phyloP scores from a whole-genome alignment of 495 filamentous ascomycete genomes.

The Penicillium maclennaniae region DNA sequence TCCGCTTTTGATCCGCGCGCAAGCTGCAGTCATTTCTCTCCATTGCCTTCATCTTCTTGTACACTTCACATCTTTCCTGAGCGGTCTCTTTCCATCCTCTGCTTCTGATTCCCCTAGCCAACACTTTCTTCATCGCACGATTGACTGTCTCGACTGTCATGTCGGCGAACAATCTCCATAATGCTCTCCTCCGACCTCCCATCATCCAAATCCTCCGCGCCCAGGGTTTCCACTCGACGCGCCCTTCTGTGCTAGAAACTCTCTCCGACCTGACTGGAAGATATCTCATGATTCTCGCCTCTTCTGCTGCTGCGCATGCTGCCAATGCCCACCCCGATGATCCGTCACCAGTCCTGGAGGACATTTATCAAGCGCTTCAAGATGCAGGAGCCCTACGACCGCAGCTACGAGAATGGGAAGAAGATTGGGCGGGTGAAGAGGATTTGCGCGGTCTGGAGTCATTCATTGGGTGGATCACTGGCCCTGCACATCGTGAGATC shows the following conservation, averaged over 20 bases:
- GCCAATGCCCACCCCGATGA: constrained; percentile 48
- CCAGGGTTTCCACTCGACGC: constrained; percentile 73
- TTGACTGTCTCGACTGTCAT: constrained; percentile 18
- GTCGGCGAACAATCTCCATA: constrained; percentile 55
- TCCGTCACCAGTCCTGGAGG: constrained; percentile 56
- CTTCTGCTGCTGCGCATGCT: constrained; percentile 59
- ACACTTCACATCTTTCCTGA: background rate
- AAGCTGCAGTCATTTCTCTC: background rate
- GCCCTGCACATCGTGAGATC: constrained; percentile 68
- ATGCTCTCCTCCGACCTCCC: constrained; percentile 73
- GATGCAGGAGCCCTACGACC: constrained; percentile 68
- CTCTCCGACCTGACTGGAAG: constrained; percentile 69
- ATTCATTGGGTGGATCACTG: constrained; percentile 70
- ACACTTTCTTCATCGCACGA: background rate
- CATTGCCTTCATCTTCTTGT: background rate
- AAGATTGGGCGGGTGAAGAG: constrained; percentile 57
- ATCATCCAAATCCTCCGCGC: constrained; percentile 85
- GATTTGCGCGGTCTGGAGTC: constrained; percentile 70
- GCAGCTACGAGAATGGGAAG: constrained; percentile 54
- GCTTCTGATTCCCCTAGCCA: background rate
- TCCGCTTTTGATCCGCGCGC: background rate
- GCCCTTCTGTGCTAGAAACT: constrained; percentile 72
- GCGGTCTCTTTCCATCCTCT: too few relatives aligned
- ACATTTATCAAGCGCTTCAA: constrained; percentile 78
- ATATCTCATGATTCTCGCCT: constrained; percentile 67